Conservation (phyloP, 306 rosid genomes). For the Cyamopsis tetragonoloba region DNA sequence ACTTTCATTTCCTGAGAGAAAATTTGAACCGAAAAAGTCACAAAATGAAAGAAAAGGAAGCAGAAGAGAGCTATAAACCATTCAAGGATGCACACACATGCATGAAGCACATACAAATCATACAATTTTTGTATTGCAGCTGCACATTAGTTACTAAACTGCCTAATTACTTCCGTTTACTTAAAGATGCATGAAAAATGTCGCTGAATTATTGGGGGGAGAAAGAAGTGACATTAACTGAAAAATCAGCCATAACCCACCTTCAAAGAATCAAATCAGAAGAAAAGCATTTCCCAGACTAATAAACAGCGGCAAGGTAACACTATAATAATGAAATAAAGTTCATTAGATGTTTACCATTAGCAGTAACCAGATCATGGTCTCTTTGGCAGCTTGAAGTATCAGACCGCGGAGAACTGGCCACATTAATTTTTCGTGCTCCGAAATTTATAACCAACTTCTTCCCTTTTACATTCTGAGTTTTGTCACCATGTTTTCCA, state of each 20-base stretch:
- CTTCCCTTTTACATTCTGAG: conserved; percentile 72
- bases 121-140: neutral
- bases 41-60: neutral
- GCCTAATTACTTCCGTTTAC: neutral
- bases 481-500: conserved; percentile 53
- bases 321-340: neutral
- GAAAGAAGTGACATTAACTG: neutral
- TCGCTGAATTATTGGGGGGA: neutral
- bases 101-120: neutral
- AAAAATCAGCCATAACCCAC: conserved; percentile 13
- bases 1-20: conserved; percentile 47
- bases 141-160: neutral
- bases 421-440: conserved; percentile 75
- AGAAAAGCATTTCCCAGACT: neutral
- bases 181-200: neutral
- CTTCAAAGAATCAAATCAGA: neutral
- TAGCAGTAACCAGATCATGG: conserved; percentile 50
- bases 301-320: neutral
- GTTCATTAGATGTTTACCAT: conserved; percentile 45
- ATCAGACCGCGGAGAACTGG: conserved; percentile 83
- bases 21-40: conserved; percentile 28
- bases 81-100: neutral
- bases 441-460: conserved; percentile 91
- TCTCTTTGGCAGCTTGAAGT: conserved; percentile 82
- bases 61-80: neutral